Conservation (phyloP, 257 asterid species). For the Salvia splendens region DNA sequence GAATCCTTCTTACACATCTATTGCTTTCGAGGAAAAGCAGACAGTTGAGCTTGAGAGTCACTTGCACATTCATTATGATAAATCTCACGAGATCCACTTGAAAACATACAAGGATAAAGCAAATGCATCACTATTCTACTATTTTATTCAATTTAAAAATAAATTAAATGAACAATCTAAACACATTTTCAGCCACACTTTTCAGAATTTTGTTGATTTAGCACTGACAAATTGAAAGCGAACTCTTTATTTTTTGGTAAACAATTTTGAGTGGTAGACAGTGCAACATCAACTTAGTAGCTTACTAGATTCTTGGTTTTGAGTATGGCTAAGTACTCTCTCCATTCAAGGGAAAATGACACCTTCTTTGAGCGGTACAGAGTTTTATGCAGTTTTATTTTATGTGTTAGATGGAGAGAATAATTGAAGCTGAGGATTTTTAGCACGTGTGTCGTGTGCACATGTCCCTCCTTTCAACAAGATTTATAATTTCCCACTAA, state of each 20-base stretch:
- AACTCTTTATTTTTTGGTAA: too few relatives aligned
- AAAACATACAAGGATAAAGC: conserved; percentile 10
- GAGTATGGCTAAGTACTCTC: neutral
- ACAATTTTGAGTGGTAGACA: neutral
- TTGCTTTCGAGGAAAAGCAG: conserved; percentile 12
- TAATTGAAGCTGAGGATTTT: too few relatives aligned
- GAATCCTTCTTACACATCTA: too few relatives aligned
- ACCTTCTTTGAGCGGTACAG: too few relatives aligned
- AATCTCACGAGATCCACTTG: conserved; percentile 39
- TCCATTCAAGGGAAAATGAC: too few relatives aligned
- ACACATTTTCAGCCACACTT: neutral
- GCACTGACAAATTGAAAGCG: neutral
- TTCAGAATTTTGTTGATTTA: neutral
- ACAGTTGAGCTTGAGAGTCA: conserved; percentile 33
- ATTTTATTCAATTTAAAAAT: neutral
- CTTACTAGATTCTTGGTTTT: neutral
- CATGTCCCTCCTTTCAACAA: too few relatives aligned
- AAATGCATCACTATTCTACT: neutral
- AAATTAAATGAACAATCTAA: neutral
- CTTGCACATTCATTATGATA: conserved; percentile 25
- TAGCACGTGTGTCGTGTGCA: too few relatives aligned
- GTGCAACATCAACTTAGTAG: neutral
- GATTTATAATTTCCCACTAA: too few relatives aligned
- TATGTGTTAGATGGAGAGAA: too few relatives aligned
- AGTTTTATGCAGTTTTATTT: too few relatives aligned